These are phyloP conservation scores for Fusarium euwallaceae DNA, from an alignment of 2,329 filamentous ascomycete species.

Conservation along the genomic window DNA sequence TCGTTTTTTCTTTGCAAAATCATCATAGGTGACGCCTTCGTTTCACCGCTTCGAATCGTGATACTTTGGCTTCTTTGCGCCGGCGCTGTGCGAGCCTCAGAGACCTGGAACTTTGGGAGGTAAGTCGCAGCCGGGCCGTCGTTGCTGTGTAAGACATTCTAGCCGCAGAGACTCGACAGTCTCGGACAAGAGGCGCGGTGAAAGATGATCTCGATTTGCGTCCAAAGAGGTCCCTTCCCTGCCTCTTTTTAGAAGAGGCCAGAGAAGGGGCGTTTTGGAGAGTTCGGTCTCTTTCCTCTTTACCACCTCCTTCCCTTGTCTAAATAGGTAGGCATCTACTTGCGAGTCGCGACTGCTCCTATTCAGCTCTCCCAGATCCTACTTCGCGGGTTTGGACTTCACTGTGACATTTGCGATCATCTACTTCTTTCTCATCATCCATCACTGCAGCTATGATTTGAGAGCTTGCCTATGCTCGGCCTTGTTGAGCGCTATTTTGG, in stretches of 20 bases:
- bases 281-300: background rate
- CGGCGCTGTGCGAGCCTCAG: conserved; percentile 17
- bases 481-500: conserved; percentile 55
- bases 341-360: background rate
- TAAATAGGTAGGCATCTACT: background rate
- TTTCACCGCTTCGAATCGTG: conserved; percentile 32
- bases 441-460: conserved; percentile 56
- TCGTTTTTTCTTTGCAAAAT: conserved; percentile 10
- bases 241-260: background rate
- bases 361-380: conserved; percentile 1
- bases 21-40: conserved; percentile 26
- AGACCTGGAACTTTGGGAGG: conserved; percentile 6
- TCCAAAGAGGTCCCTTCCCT: conserved; percentile 7
- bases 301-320: conserved; percentile 15
- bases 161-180: conserved; percentile 5
- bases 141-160: conserved; percentile 16
- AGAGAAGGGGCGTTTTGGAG: conserved; percentile 15
- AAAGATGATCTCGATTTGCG: conserved; percentile 9
- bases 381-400: background rate
- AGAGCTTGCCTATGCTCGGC: conserved; percentile 42
- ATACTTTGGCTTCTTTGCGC: conserved; percentile 22
- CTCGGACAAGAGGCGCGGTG: conserved; percentile 7
- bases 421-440: conserved; percentile 47
- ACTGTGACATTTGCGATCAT: conserved; percentile 20
- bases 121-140: conserved; percentile 10